A percentile compares a stretch with the other conserved stretches of the same genome.
Conservation (phyloP, 805 yeast genomes). For the Blastobotrys peoriensis region DNA sequence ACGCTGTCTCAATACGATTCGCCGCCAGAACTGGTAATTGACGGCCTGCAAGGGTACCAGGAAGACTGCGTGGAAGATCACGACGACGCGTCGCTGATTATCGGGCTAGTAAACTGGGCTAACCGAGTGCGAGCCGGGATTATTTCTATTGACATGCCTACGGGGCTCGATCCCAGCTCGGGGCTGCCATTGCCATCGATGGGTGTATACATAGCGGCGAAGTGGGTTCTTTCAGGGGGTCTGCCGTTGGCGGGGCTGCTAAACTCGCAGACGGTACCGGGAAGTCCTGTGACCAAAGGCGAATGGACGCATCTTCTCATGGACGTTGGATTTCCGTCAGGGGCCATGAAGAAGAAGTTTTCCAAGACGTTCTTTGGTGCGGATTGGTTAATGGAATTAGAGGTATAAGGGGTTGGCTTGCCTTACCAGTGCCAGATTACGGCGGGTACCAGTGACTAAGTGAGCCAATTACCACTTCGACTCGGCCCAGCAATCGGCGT, state of each 20-base stretch:
- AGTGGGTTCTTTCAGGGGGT: slow-evolving; percentile 64
- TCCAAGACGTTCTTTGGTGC: slow-evolving; percentile 41
- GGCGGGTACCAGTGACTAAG: no score
- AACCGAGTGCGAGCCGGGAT: slow-evolving; percentile 42
- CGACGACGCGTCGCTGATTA: slow-evolving; percentile 20
- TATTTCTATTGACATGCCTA: slow-evolving; percentile 71
- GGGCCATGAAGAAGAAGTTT: slow-evolving; percentile 40
- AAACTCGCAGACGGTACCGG: slow-evolving; percentile 45
- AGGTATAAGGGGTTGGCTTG: not conserved
- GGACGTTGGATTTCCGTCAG: slow-evolving; percentile 66
- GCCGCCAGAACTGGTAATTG: slow-evolving; percentile 74
- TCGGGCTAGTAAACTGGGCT: slow-evolving; percentile 59
- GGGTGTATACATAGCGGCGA: slow-evolving; percentile 35
- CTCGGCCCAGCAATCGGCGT: no score
- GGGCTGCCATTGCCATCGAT: slow-evolving; percentile 39
- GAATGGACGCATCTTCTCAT: slow-evolving; percentile 55
- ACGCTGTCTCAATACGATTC: slow-evolving; percentile 45
- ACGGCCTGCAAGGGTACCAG: slow-evolving; percentile 82
- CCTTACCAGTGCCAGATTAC: no score
- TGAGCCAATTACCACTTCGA: no score
- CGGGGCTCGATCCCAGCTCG: slow-evolving; percentile 78
- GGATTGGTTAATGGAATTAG: slow-evolving; percentile 19
- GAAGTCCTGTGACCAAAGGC: slow-evolving; percentile 42
- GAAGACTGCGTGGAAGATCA: slow-evolving; percentile 46
- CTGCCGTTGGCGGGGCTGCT: slow-evolving; percentile 61